A percentile compares a stretch with the other conserved stretches of the same genome.
Evolutionary conservation across 2,329 filamentous ascomycete genomes (phyloP).

Genomic region (Venturia nashicola): DNA sequence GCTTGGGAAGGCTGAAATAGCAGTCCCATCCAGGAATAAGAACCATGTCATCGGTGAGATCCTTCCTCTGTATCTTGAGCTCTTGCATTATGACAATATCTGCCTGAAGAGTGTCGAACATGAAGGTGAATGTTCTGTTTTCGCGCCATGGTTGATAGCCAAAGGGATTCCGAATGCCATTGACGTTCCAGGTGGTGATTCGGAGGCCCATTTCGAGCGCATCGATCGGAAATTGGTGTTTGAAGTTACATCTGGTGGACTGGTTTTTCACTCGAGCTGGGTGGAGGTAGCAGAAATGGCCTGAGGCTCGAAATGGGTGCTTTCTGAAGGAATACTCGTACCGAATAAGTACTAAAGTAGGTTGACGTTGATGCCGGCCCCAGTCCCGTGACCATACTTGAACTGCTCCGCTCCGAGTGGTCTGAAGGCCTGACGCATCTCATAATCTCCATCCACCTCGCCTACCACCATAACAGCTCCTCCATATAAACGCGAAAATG

Average conservation of each 20-base stretch:
- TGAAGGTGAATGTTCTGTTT: constrained; percentile 42
- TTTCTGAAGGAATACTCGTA: neutral
- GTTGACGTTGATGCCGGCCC: neutral
- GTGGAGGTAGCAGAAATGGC: neutral
- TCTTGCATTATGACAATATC: constrained; percentile 96
- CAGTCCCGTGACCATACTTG: neutral
- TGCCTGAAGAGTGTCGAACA: constrained; percentile 88
- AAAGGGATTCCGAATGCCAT: constrained; percentile 43
- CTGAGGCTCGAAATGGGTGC: neutral
- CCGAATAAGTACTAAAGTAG: too few species aligned
- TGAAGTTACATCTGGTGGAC: constrained; percentile 3
- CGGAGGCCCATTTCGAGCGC: constrained; percentile 54
- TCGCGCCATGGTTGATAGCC: constrained; percentile 40
- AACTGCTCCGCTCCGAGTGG: neutral
- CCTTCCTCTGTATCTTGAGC: constrained; percentile 89
- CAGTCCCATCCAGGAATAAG: constrained; percentile 91
- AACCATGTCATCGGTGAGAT: constrained; percentile 90
- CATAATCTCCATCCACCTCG: neutral
- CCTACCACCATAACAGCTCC: neutral
- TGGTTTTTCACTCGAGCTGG: neutral
- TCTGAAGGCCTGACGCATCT: neutral
- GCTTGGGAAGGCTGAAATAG: constrained; percentile 81
- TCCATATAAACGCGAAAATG: constrained; percentile 36
- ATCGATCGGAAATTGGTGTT: neutral
- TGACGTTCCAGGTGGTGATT: constrained; percentile 53